Percentiles rank a stretch among this genome's conserved stretches.
These are phyloP conservation scores for Nakaseomyces nivariensis DNA, from an alignment of 1,139 yeast species.

Conservation along the genomic window DNA sequence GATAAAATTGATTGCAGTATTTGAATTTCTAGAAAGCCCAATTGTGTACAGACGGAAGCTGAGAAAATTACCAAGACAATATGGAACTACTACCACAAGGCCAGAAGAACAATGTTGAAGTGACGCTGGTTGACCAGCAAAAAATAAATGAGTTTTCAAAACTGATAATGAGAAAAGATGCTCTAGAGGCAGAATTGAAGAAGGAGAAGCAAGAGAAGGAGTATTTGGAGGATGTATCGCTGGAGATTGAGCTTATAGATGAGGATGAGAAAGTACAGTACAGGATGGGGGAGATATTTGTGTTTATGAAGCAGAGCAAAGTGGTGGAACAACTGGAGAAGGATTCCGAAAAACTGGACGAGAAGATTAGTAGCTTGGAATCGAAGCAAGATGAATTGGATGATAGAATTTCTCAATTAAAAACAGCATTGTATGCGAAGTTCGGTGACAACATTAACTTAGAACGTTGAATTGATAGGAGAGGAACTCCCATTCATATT, in stretches of 20 bases:
- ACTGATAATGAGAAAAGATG: slow-evolving; percentile 60
- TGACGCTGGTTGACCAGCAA: slow-evolving; percentile 81
- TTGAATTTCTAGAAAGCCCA: too few relatives aligned
- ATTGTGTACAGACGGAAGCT: too few relatives aligned
- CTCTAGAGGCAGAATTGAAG: slow-evolving; percentile 41
- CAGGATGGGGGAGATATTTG: slow-evolving; percentile 62
- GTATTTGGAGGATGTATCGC: slow-evolving; percentile 72
- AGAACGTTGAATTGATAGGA: slow-evolving; percentile 36
- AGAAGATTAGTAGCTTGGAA: slow-evolving; percentile 40
- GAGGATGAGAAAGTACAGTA: slow-evolving; percentile 56
- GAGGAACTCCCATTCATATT: too few relatives aligned
- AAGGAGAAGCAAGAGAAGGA: slow-evolving; percentile 63
- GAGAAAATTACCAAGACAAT: not conserved
- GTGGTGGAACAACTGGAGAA: slow-evolving; percentile 58
- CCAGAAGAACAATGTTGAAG: slow-evolving; percentile 62
- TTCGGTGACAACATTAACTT: slow-evolving; percentile 86
- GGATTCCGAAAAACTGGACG: slow-evolving; percentile 45
- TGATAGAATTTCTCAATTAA: slow-evolving; percentile 47
- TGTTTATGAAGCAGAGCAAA: slow-evolving; percentile 52
- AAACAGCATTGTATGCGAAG: slow-evolving; percentile 70
- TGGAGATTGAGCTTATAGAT: slow-evolving; percentile 79
- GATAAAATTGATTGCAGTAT: too few relatives aligned
- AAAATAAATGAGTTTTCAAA: slow-evolving; percentile 82
- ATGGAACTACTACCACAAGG: slow-evolving; percentile 60
- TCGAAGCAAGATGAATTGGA: slow-evolving; percentile 42